Evolutionary conservation across 2,329 filamentous ascomycete species (phyloP), one percentile per base, ranked within the genome.

Genomic region (Thermoascus crustaceus): DNA sequence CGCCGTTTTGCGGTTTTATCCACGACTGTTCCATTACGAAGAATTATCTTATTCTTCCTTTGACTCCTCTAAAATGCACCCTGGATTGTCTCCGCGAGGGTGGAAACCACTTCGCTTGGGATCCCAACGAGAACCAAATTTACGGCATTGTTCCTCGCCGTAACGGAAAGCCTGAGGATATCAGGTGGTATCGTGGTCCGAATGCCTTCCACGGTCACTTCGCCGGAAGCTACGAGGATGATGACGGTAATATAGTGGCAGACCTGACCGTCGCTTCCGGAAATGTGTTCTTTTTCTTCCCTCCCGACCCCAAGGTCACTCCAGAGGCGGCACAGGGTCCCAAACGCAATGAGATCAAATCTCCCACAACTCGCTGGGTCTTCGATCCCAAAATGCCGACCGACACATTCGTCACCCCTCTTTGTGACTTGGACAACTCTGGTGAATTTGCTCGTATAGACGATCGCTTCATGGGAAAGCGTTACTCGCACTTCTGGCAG

Each of bases 141-240:
- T 75, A 75, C 42, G 72, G 68, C 0, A 57, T 75, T 9, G 69
- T 75, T 2, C 71, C 71, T 3, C 58, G 72, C 5, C 52, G 66
- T 3, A 65, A 66, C 3, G 71, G 63, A 0, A 72, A 68, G 43
- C 60, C 64, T 0, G 68, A 71, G 40, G 72, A 75, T 48, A 69
- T 74, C 26, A 53, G 67, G 1, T 41, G 39, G 39, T 32, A 35
- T 14, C 21, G 35, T 4, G 29, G 35, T 6, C 24, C 37, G 5
- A 41, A 41, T 74, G 65, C 49, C 0, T 69, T 69, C 44, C 66
- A 69, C 32, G 66, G 68, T 5, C 68, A 71, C 35, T 57, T 69
- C 10, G 67, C 65, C 1, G 66, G 67, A 6, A 68, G 66, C 40
- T 71, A 69, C 46, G 68, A 71, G 44, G 63, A 67, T 30, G 59